Conservation (phyloP, 768 basidiomycete genomes). For the Fomitopsis pulvina region DNA sequence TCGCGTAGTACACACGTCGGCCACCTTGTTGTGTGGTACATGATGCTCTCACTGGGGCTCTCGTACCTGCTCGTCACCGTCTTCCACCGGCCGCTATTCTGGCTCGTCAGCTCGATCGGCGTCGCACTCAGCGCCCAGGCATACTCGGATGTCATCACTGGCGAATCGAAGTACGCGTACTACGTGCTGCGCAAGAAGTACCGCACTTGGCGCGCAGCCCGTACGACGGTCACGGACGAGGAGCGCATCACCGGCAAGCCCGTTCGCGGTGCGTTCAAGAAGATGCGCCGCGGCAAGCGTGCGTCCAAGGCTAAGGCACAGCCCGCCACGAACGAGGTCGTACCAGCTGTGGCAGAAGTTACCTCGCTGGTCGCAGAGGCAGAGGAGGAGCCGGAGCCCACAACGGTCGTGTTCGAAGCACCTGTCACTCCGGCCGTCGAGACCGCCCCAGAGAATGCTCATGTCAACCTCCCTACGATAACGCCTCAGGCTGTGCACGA, state of each 20-base stretch:
- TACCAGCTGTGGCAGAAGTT: not conserved
- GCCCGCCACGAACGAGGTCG: not conserved
- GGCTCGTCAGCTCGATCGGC: slow-evolving; percentile 5
- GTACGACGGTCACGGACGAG: slow-evolving; percentile 8
- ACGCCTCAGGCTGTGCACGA: not conserved
- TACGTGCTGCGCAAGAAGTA: slow-evolving; percentile 9
- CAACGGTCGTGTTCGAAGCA: not conserved
- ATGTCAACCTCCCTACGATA: not conserved
- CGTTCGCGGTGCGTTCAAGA: not conserved
- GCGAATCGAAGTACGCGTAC: slow-evolving; percentile 9
- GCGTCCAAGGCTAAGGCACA: not conserved
- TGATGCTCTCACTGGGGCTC: slow-evolving; percentile 9
- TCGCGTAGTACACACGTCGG: slow-evolving; percentile 12
- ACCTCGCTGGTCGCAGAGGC: not conserved
- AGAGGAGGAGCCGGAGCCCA: not conserved
- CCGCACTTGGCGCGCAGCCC: slow-evolving; percentile 4
- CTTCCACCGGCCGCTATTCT: slow-evolving; percentile 9
- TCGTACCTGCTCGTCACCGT: slow-evolving; percentile 12
- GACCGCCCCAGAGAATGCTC: not conserved
- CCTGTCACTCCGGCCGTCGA: not conserved
- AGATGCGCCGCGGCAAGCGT: slow-evolving; percentile 3
- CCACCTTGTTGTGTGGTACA: slow-evolving; percentile 15
- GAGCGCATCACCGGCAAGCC: slow-evolving; percentile 5
- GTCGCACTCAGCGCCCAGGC: not conserved
- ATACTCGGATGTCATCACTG: slow-evolving; percentile 11